phyloP scores from a whole-genome alignment of 805 yeast genomes.

The Priceomyces carsonii region DNA sequence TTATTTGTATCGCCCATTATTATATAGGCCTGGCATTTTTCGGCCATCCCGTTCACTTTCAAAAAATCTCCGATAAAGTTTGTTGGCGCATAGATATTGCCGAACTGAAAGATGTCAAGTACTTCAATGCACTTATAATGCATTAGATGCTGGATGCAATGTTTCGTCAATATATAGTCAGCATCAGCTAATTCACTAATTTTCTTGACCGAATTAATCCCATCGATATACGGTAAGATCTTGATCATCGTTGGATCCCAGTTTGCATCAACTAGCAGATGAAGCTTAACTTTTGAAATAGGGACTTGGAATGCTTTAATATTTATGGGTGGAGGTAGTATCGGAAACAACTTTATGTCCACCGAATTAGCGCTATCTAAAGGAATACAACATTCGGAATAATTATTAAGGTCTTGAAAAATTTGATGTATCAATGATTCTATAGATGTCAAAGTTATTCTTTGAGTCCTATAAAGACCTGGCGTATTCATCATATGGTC shows the following conservation, averaged over 20 bases:
- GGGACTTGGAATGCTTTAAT: constrained; percentile 87
- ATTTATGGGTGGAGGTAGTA: constrained; percentile 77
- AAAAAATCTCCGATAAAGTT: constrained; percentile 70
- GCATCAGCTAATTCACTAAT: constrained; percentile 82
- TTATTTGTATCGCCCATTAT: constrained; percentile 29
- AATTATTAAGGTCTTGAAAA: constrained; percentile 91
- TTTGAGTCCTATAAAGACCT: constrained; percentile 35
- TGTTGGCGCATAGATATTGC: constrained; percentile 87
- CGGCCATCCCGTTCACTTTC: constrained; percentile 60
- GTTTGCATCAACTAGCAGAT: constrained; percentile 74
- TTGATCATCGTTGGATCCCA: constrained; percentile 98
- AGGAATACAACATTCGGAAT: constrained; percentile 94
- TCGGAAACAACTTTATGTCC: constrained; percentile 91
- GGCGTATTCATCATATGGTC: constrained; percentile 24
- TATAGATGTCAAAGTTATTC: constrained; percentile 45
- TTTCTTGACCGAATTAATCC: constrained; percentile 76
- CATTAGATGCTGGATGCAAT: constrained; percentile 87
- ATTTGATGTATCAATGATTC: constrained; percentile 83
- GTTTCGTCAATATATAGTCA: constrained; percentile 73
- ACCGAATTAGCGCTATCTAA: constrained; percentile 86
- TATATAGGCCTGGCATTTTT: constrained; percentile 85
- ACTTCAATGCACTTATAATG: constrained; percentile 85
- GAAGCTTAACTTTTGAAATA: constrained; percentile 76
- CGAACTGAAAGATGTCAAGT: constrained; percentile 85
- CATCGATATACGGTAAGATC: constrained; percentile 83